A percentile compares a stretch with the other conserved stretches of the same genome.
Evolutionary conservation across 805 yeast species (phyloP).

Genomic region (Yarrowia bubula): DNA sequence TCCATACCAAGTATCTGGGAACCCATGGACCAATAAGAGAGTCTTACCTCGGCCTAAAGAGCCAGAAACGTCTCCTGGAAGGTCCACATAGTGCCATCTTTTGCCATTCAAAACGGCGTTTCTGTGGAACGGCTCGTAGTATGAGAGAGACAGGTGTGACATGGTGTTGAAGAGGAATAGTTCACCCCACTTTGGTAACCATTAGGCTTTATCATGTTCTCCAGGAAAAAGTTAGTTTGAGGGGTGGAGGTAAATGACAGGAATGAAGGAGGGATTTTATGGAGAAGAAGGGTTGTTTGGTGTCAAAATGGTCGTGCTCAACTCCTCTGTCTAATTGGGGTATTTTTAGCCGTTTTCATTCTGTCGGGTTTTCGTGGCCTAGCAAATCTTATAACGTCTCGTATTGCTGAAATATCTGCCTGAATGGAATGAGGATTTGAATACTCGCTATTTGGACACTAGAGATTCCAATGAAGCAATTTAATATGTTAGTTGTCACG

Average conservation of each 20-base stretch:
- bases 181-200: neutral
- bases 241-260: too few species aligned
- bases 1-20: slow-evolving; percentile 25
- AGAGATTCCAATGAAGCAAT: too few species aligned
- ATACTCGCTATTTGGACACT: too few species aligned
- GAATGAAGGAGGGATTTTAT: too few species aligned
- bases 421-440: too few species aligned
- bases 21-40: slow-evolving; percentile 12
- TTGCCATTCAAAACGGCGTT: slow-evolving; percentile 22
- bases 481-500: too few species aligned
- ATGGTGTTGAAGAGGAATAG: neutral
- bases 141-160: neutral
- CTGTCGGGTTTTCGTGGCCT: too few species aligned
- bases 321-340: too few species aligned
- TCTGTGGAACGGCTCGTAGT: slow-evolving; percentile 23
- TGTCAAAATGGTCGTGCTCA: neutral
- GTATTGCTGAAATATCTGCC: too few species aligned
- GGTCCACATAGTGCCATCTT: slow-evolving; percentile 27
- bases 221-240: neutral
- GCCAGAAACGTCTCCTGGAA: slow-evolving; percentile 8
- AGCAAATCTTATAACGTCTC: too few species aligned
- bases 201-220: neutral
- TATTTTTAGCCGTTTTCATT: too few species aligned
- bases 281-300: too few species aligned
- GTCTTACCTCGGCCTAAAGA: neutral